Conservation (phyloP, 768 basidiomycete genomes). For the Nidularia pulvinata region DNA sequence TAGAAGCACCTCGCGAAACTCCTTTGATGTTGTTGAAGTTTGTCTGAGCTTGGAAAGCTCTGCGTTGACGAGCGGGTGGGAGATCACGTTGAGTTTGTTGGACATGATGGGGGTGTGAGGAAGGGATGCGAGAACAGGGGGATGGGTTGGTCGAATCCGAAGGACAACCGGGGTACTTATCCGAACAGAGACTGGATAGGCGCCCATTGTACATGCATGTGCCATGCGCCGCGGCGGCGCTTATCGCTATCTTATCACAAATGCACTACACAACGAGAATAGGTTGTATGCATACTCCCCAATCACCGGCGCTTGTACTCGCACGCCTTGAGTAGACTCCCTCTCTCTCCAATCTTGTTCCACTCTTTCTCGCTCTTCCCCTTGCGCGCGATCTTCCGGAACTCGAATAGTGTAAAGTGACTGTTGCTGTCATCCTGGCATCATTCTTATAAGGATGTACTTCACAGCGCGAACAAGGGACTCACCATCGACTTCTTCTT, state of each 20-base stretch:
- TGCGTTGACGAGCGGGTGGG: constrained; percentile 75
- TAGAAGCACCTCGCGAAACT: constrained; percentile 70
- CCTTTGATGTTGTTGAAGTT: constrained; percentile 59
- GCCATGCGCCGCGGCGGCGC: background rate
- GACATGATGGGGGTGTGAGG: constrained; percentile 14
- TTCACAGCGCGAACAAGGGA: background rate
- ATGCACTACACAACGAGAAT: background rate
- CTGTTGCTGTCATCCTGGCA: constrained; percentile 77
- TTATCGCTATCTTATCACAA: background rate
- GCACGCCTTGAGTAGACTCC: constrained; percentile 76
- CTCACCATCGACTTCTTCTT: constrained; percentile 64
- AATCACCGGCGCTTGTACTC: constrained; percentile 87
- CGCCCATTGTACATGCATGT: background rate
- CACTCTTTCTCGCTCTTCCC: constrained; percentile 59
- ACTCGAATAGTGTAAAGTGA: constrained; percentile 86
- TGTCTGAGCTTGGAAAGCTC: constrained; percentile 72
- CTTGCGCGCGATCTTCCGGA: constrained; percentile 56
- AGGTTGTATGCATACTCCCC: background rate
- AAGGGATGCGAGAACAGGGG: too few species aligned
- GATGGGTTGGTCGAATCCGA: background rate
- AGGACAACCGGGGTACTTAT: background rate
- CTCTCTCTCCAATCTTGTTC: constrained; percentile 48
- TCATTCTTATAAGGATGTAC: background rate
- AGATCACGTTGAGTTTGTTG: constrained; percentile 46
- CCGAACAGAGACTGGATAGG: background rate